A percentile compares a stretch with the other conserved stretches of the same genome.
Evolutionary conservation across 352 stramenopile genomes (phyloP).

Genomic region (Phytopythium litorale): DNA sequence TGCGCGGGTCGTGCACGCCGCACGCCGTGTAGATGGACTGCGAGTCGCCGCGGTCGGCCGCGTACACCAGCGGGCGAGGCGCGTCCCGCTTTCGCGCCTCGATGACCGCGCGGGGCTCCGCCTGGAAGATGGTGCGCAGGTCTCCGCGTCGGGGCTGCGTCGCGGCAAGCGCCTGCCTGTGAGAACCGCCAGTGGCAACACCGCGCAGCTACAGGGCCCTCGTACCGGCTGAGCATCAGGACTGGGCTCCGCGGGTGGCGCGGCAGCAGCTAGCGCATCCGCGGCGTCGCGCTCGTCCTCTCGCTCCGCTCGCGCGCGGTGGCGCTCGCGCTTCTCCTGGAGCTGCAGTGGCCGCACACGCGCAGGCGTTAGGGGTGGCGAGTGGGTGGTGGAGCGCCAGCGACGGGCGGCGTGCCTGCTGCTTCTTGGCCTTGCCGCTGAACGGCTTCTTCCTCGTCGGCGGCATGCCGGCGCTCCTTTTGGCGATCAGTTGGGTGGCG

Average conservation of each 20-base stretch:
- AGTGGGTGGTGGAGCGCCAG: neutral
- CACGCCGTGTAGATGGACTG: slow-evolving; percentile 67
- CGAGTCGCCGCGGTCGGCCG: slow-evolving; percentile 53
- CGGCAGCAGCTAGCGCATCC: neutral
- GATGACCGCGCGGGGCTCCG: slow-evolving; percentile 49
- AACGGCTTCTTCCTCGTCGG: slow-evolving; percentile 72
- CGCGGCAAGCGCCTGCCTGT: neutral
- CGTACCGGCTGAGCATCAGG: slow-evolving; percentile 9
- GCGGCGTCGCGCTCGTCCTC: slow-evolving; percentile 14
- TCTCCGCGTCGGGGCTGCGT: slow-evolving; percentile 35
- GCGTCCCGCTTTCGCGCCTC: slow-evolving; percentile 70
- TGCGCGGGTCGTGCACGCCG: slow-evolving; percentile 45
- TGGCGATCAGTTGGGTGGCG: no score
- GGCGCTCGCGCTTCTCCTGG: slow-evolving; percentile 68
- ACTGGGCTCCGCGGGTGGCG: neutral
- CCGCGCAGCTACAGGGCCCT: neutral
- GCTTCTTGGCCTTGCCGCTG: slow-evolving; percentile 86
- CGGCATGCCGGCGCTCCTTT: slow-evolving; percentile 14
- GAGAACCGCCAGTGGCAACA: neutral
- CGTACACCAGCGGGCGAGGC: slow-evolving; percentile 53
- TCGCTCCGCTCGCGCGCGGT: slow-evolving; percentile 29
- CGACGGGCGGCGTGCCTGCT: slow-evolving; percentile 38
- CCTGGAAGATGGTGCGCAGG: slow-evolving; percentile 66
- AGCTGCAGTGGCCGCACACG: slow-evolving; percentile 26
- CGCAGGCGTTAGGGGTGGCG: neutral